Base-by-base conservation (phyloP, 2,329 filamentous ascomycete genomes). In the Talaromyces sp. region DNA sequence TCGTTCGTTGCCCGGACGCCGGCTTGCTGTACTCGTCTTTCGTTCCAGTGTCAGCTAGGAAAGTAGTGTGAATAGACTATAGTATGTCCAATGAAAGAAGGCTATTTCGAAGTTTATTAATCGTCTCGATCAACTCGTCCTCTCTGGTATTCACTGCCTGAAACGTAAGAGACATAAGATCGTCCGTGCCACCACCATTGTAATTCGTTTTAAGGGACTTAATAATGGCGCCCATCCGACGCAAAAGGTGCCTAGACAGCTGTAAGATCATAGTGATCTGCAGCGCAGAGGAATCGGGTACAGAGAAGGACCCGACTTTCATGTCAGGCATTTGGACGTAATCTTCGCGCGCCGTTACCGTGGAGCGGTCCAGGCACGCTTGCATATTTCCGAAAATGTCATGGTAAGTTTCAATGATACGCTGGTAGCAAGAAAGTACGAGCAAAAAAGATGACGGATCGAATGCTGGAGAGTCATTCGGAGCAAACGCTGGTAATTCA, bases 301-400 rank as follows among this genome's bases (percentile, higher is more conserved):
- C 21, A 38, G 49, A 43, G 32, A 58, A 58, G 24, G 56, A 43
- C 9, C 56, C 56, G 10, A 58, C 49, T 53, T 58, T 26, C 31
- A 58, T 38, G 26, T 35, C 21, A 26, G 56, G 56, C 14, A 58
- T 35, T 14, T 58, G 31, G 49, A 58, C 56, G 24, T 58, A 58
- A 29, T 58, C 56, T 58, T 58, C 56, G 21, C 56, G 56, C 5
- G 49, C 32, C 3, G 56, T 58, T 38, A 58, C 49, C 14, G 19
- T 29, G 19, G 49, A 58, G 19, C 56, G 56, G 49, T 58, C 56
- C 49, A 58, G 31, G 32, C 56, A 58, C 24, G 56, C 56, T 38
- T 58, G 56, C 56, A 58, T 58, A 13, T 58, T 58, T 14, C 29
- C 56, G 13, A 58, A 58, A n/a, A 58, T 43, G 14, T 38, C 29